Evolutionary conservation across 1,139 yeast genomes (phyloP).

Genomic region (Lodderomyces elongisporus): DNA sequence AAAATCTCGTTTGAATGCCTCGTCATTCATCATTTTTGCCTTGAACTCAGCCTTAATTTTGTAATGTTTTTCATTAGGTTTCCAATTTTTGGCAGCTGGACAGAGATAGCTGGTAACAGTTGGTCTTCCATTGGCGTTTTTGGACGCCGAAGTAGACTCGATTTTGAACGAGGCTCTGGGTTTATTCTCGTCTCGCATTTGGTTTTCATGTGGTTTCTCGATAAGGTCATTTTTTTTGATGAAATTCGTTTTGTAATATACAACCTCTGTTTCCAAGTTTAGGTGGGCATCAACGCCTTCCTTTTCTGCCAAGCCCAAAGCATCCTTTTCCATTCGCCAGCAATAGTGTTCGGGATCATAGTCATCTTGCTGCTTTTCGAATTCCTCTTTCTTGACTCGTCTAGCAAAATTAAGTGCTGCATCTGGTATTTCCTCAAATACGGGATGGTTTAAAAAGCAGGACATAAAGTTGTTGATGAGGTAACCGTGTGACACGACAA

Average conservation of each 20-base stretch:
- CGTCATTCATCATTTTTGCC: conserved; percentile 36
- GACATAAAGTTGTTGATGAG: conserved; percentile 37
- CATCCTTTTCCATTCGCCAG: conserved; percentile 35
- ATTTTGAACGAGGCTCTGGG: conserved; percentile 30
- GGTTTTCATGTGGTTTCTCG: conserved; percentile 11
- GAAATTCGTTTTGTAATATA: conserved; percentile 44
- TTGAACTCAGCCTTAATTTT: conserved; percentile 32
- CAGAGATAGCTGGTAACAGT: conserved; percentile 20
- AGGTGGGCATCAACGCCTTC: conserved; percentile 28
- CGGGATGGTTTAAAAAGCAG: conserved; percentile 42
- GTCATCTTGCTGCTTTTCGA: conserved; percentile 11
- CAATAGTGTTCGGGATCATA: conserved; percentile 18
- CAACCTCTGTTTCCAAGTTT: conserved; percentile 41
- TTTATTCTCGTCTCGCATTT: conserved; percentile 8
- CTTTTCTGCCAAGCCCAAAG: conserved; percentile 26
- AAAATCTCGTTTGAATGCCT: conserved; percentile 32
- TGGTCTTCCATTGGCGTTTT: conserved; percentile 7
- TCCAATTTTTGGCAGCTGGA: conserved; percentile 40
- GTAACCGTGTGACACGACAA: conserved; percentile 43
- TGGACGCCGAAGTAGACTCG: conserved; percentile 13
- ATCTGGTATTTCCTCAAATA: conserved; percentile 45
- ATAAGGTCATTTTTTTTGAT: conserved; percentile 33
- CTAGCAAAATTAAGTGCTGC: conserved; percentile 34
- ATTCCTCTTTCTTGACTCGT: conserved; percentile 14
- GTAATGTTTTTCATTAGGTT: conserved; percentile 25